These are phyloP conservation scores for Pythium pyrilobum DNA, from an alignment of 352 stramenopile species.

Conservation along the genomic window DNA sequence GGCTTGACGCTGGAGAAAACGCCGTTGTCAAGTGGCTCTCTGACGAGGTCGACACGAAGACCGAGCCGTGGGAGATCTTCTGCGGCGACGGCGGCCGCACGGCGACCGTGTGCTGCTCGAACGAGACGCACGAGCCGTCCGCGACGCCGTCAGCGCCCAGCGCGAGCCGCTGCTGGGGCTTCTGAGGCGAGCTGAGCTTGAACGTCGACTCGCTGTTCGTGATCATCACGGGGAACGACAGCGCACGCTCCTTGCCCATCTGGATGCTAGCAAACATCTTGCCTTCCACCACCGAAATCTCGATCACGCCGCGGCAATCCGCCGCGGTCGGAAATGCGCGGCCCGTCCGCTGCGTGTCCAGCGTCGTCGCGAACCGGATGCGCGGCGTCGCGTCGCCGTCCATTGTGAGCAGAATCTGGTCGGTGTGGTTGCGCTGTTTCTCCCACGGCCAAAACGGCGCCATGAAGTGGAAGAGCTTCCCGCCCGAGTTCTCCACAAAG, in stretches of 20 bases:
- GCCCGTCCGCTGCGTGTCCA: constrained; percentile 1
- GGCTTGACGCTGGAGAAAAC: too few species aligned
- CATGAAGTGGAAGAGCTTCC: constrained; percentile 62
- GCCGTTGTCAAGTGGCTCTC: constrained; percentile 4
- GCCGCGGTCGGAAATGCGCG: background rate
- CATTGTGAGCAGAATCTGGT: constrained; percentile 27
- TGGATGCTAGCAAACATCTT: constrained; percentile 14
- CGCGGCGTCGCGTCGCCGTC: constrained; percentile 28
- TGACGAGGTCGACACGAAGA: constrained; percentile 15
- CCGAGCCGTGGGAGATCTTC: constrained; percentile 26
- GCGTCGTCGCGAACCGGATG: constrained; percentile 47
- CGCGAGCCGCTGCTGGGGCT: background rate
- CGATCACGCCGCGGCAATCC: constrained; percentile 14
- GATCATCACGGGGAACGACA: constrained; percentile 28
- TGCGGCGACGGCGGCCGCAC: constrained; percentile 25
- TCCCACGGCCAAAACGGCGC: constrained; percentile 51
- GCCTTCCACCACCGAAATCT: constrained; percentile 20
- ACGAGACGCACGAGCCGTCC: background rate
- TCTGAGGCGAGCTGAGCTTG: background rate
- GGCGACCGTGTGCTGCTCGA: constrained; percentile 20
- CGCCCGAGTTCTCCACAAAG: constrained; percentile 53
- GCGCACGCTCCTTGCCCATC: constrained; percentile 18
- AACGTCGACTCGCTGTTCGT: constrained; percentile 1
- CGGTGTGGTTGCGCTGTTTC: constrained; percentile 20
- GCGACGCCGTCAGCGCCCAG: background rate